Conservation (phyloP, 345 rosid species). For the Hibiscus mutabilis region DNA sequence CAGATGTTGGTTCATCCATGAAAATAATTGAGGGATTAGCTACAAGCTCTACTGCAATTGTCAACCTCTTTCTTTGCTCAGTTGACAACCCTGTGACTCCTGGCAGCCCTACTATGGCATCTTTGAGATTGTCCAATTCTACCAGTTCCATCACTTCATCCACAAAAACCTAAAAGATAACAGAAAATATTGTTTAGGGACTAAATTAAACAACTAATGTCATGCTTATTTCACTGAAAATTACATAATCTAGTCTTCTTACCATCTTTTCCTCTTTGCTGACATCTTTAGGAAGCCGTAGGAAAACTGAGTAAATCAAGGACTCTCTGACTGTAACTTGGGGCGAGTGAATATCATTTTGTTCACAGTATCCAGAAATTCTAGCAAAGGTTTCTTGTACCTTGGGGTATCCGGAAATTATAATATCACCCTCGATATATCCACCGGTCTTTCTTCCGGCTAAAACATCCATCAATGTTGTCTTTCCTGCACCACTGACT, state of each 20-base stretch:
- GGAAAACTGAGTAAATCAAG: slow-evolving; percentile 79
- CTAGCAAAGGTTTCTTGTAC: slow-evolving; percentile 89
- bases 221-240: not conserved
- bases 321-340: slow-evolving; percentile 84
- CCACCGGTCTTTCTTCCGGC: slow-evolving; percentile 92
- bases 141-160: slow-evolving; percentile 66
- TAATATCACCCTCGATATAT: slow-evolving; percentile 75
- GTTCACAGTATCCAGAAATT: slow-evolving; percentile 90
- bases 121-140: slow-evolving; percentile 51
- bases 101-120: slow-evolving; percentile 59
- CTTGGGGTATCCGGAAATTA: slow-evolving; percentile 77
- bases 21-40: slow-evolving; percentile 85
- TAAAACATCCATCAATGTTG: slow-evolving; percentile 91
- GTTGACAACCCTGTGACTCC: slow-evolving; percentile 76
- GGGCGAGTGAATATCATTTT: slow-evolving; percentile 82
- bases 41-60: slow-evolving; percentile 78
- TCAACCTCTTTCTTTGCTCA: slow-evolving; percentile 77
- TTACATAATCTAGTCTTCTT: slow-evolving; percentile 5
- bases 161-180: slow-evolving; percentile 44
- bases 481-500: slow-evolving; percentile 96
- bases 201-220: not conserved
- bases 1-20: slow-evolving; percentile 94
- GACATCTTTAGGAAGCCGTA: slow-evolving; percentile 71
- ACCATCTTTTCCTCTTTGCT: slow-evolving; percentile 72
- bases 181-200: not conserved